phyloP scores from a whole-genome alignment of 2,329 filamentous ascomycete genomes.

The Didymella keratinophila region DNA sequence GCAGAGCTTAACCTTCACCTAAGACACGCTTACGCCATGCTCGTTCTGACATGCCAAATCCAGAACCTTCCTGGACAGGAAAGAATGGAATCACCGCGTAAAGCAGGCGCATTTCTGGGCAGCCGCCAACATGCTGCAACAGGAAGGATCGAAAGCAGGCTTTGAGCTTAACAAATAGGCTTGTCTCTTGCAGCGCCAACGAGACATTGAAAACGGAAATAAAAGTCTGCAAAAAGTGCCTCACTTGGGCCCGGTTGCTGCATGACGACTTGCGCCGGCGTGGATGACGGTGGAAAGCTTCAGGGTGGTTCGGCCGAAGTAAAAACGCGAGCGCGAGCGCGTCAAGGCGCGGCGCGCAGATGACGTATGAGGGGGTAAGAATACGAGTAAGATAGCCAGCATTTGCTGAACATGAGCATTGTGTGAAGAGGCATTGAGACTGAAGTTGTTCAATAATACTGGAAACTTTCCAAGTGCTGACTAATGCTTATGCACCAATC shows the following conservation, averaged over 20 bases:
- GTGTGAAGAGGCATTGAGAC: neutral
- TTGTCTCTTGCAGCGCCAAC: conserved; percentile 13
- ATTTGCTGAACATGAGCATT: neutral
- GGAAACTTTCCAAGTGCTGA: neutral
- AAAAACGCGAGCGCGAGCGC: neutral
- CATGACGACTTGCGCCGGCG: neutral
- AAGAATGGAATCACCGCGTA: neutral
- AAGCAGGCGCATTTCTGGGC: conserved; percentile 16
- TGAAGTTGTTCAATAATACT: neutral
- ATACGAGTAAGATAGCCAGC: neutral
- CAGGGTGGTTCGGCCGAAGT: conserved; percentile 11
- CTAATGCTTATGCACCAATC: neutral
- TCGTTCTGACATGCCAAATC: neutral
- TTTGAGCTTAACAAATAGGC: conserved; percentile 19
- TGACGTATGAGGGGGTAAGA: conserved; percentile 11
- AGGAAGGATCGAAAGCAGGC: too few relatives aligned
- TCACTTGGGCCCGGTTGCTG: neutral
- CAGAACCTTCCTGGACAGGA: neutral
- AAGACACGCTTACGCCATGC: neutral
- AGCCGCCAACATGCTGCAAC: neutral
- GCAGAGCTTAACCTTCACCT: neutral
- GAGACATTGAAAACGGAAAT: neutral
- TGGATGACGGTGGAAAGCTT: conserved; percentile 1
- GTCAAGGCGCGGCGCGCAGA: neutral
- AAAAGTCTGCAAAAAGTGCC: conserved; percentile 1